A percentile compares a stretch with the other conserved stretches of the same genome.
Evolutionary conservation across 108 stramenopile species (phyloP).

Genomic region (Cyclotella atomus): DNA sequence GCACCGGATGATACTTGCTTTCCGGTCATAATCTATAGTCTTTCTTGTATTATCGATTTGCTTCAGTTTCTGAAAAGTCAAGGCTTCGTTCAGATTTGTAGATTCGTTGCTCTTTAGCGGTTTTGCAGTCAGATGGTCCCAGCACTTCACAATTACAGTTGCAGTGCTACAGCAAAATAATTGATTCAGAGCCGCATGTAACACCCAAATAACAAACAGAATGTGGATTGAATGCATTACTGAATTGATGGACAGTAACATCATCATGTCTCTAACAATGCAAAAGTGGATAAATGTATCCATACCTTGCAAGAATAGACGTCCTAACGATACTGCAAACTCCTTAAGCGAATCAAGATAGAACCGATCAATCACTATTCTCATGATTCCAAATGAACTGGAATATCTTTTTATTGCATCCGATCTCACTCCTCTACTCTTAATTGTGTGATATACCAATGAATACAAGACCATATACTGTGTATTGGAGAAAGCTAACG

Average conservation of each 20-base stretch:
- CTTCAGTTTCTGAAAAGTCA: too few species aligned
- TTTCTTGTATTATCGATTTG: background rate
- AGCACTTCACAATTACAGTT: constrained; percentile 47
- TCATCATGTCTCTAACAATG: constrained; percentile 45
- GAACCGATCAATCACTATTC: constrained; percentile 59
- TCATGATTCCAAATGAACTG: constrained; percentile 52
- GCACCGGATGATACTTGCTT: background rate
- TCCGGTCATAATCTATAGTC: background rate
- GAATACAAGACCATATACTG: constrained; percentile 58
- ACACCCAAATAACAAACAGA: constrained; percentile 50
- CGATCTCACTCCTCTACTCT: constrained; percentile 52
- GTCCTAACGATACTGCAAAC: constrained; percentile 11
- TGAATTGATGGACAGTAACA: background rate
- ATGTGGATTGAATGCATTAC: constrained; percentile 25
- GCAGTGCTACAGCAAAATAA: constrained; percentile 60
- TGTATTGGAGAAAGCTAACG: constrained; percentile 45
- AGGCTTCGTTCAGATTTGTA: too few species aligned
- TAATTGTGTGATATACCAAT: constrained; percentile 54
- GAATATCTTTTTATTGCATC: constrained; percentile 50
- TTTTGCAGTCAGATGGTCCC: constrained; percentile 34
- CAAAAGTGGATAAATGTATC: constrained; percentile 55
- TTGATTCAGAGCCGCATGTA: constrained; percentile 63
- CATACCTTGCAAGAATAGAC: constrained; percentile 52
- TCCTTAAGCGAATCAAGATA: constrained; percentile 39
- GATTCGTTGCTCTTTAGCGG: background rate